These are phyloP conservation scores for Dioscorea alata DNA, from an alignment of 106 monocot genomes.

Conservation along the genomic window DNA sequence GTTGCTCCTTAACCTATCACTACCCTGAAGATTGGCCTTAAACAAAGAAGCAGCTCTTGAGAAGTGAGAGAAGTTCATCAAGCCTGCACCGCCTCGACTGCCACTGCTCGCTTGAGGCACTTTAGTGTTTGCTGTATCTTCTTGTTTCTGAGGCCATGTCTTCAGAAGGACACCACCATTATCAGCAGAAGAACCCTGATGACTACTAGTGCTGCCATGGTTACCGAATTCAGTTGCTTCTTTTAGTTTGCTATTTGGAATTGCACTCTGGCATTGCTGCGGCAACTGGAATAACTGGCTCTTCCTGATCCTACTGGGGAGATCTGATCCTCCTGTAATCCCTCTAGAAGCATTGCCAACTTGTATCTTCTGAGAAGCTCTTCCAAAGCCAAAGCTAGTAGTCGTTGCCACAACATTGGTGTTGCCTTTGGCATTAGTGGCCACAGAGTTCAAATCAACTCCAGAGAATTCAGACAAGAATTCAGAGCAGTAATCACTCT, in stretches of 20 bases:
- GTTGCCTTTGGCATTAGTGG: neutral
- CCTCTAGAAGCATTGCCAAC: slow-evolving; percentile 1
- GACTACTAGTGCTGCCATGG: neutral
- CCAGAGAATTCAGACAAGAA: slow-evolving; percentile 47
- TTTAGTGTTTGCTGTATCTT: slow-evolving; percentile 12
- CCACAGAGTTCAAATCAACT: slow-evolving; percentile 9
- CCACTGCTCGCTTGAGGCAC: neutral
- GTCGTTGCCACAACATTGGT: too few relatives aligned
- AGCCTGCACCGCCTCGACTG: neutral
- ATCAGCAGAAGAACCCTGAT: neutral
- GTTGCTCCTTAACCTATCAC: slow-evolving; percentile 41
- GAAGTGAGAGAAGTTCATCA: slow-evolving; percentile 75
- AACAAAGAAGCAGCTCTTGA: slow-evolving; percentile 39
- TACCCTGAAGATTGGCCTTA: slow-evolving; percentile 36
- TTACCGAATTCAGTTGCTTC: neutral
- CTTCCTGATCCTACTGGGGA: slow-evolving; percentile 8
- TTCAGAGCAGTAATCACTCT: slow-evolving; percentile 39
- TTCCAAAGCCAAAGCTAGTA: neutral
- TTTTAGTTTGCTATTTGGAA: slow-evolving; percentile 1
- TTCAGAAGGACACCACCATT: neutral
- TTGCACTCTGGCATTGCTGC: slow-evolving; percentile 19
- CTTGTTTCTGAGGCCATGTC: slow-evolving; percentile 14
- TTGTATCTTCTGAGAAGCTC: slow-evolving; percentile 4
- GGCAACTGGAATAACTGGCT: slow-evolving; percentile 18
- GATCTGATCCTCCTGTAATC: slow-evolving; percentile 6